Evolutionary conservation across 495 filamentous ascomycete species (phyloP).

Genomic region (Penicillium argentinense): DNA sequence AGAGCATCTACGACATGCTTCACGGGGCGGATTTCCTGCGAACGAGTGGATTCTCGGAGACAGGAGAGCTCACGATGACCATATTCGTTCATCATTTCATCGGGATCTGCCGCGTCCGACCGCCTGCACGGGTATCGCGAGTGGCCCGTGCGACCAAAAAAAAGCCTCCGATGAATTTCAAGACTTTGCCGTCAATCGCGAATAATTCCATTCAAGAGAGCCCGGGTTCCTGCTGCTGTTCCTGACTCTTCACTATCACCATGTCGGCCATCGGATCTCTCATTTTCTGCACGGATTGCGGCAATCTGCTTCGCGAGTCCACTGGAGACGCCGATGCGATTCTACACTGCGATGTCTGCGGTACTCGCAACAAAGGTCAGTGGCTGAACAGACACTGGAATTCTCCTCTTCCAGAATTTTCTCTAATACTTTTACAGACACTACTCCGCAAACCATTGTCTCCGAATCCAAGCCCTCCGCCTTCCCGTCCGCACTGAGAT

Average conservation of each 20-base stretch:
- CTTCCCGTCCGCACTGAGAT: conserved; percentile 83
- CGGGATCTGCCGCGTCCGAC: conserved; percentile 32
- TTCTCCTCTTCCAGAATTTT: no score
- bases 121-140: conserved; percentile 29
- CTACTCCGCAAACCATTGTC: conserved; percentile 72
- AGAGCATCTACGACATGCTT: conserved; percentile 22
- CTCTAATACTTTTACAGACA: conserved; percentile 65
- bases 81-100: conserved; percentile 24
- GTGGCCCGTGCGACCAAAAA: conserved; percentile 38
- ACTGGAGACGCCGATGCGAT: conserved; percentile 71
- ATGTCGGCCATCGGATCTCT: conserved; percentile 90
- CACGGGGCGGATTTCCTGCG: background rate
- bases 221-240: no score
- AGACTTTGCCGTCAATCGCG: background rate
- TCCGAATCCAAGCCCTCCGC: conserved; percentile 80
- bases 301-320: conserved; percentile 81
- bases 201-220: no score
- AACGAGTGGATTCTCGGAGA: no score
- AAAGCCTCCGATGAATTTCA: conserved; percentile 5
- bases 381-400: no score
- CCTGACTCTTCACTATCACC: background rate
- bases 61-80: conserved; percentile 15
- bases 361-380: conserved; percentile 75
- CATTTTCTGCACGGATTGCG: conserved; percentile 92
- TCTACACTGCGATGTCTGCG: conserved; percentile 81